Evolutionary conservation across 192 early-diverging fungal genomes (phyloP), one percentile per base, ranked within the genome.

Genomic region (Mortierella claussenii): DNA sequence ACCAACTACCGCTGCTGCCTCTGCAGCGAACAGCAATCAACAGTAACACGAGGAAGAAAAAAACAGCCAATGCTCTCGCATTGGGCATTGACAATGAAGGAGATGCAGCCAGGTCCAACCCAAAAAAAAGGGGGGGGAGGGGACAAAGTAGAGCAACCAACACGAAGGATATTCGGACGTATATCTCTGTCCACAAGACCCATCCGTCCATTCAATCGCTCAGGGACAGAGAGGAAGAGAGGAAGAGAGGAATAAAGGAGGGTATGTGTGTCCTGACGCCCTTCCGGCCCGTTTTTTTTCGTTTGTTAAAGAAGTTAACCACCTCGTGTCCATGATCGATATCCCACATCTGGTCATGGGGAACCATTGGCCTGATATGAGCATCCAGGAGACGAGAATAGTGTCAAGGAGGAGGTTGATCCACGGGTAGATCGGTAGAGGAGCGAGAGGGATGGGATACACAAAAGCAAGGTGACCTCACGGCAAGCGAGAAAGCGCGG

Each of bases 401-500:
- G n/a, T n/a, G n/a, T n/a, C n/a, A n/a, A n/a, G n/a, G n/a, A n/a
- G n/a, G n/a, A n/a, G n/a, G n/a, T n/a, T n/a, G n/a, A n/a, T n/a
- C n/a, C n/a, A n/a, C n/a, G 36, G 6, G 17, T 37, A 6, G 21
- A 21, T 1, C 7, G 26, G 5, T 10, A 8, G 23, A 26, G 26
- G 9, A 26, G 17, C 5, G 61, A 42, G 34, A 64, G 51, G 51
- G 61, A 32, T 54, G 28, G 45, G 28, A 54, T 24, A 44, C 50
- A 64, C 26, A 26, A 61, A 34, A 40, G 37, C 24, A 51, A 21
- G 24, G 42, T 15, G n/a, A n/a, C n/a, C n/a, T n/a, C n/a, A n/a
- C n/a, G 4, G 26, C 20, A 45, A 45, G 1, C 20, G 26, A 11
- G 50, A 43, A 49, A 27, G 34, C 23, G 48, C 49, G 50, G 49